These are phyloP conservation scores for Metschnikowia lochheadii DNA, from an alignment of 805 yeast species.

Conservation along the genomic window DNA sequence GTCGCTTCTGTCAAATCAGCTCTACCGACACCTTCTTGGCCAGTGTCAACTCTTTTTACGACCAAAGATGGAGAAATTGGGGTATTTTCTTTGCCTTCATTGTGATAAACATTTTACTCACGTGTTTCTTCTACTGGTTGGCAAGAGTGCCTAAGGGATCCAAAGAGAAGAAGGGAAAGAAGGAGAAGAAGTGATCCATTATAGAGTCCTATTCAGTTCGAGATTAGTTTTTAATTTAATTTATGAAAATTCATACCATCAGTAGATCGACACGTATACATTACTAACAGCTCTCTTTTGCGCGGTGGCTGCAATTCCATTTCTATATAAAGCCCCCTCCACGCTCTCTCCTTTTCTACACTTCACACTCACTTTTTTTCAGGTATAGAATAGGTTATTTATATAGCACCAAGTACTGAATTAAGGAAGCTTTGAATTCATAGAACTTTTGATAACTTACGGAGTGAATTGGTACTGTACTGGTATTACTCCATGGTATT, in stretches of 20 bases:
- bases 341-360: background rate
- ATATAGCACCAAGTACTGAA: no score
- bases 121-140: constrained; percentile 48
- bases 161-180: constrained; percentile 28
- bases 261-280: no score
- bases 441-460: no score
- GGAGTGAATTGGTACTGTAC: no score
- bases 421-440: no score
- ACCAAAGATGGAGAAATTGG: constrained; percentile 62
- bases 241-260: background rate
- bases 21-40: constrained; percentile 59
- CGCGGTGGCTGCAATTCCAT: background rate
- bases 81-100: constrained; percentile 54
- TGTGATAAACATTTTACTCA: constrained; percentile 30
- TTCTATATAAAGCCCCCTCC: background rate
- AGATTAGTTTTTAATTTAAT: background rate
- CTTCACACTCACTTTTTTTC: background rate
- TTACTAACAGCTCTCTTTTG: no score
- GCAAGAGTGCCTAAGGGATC: constrained; percentile 71
- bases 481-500: no score
- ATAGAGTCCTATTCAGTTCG: background rate
- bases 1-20: constrained; percentile 57
- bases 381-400: background rate
- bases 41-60: constrained; percentile 38
- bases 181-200: background rate